Evolutionary conservation across 768 basidiomycete genomes (phyloP), one percentile per base, ranked within the genome.

Genomic region (Amanita pallidorosea): DNA sequence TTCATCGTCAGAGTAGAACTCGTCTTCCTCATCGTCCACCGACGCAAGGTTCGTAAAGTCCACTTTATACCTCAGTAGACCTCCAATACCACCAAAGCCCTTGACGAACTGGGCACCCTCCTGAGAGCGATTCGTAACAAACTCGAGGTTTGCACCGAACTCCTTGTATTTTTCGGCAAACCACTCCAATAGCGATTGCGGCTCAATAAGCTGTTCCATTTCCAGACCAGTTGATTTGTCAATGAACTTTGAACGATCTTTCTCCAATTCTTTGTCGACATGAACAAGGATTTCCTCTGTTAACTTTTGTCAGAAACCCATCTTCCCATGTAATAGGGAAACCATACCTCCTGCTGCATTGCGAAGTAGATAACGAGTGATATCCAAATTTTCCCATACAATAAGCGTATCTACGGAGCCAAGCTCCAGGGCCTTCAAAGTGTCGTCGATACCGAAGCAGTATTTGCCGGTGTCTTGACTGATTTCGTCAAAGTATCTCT

Each of bases 401-500:
- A 99, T 88, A 56, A 99, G 72, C 2, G 94, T 98, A 70, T 99
- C 96, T 40, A 94, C 89, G 13, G 96, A 84, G 56, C 96, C 96
- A 47, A 99, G 80, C 61, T 99, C 96, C 45, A 99, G 80, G 13
- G 87, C 91, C 65, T 95, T 96, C 56, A 99, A 77, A 1, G 95
- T 98, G 63, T 99, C 96, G 13, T 90, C 90, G 55, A 99, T 81
- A 69, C 96, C 96, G 65, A 95, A 98, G 70, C 94, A 96, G 71
- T 95, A 97, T 66, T 85, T 89, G 60, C 82, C 89, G 33, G 90
- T 92, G 61, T 99, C 96, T 64, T 90, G 88, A 59, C 93, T 95
- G 70, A 99, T 99, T 70, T 99, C 96, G 61, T 98, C 95, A 64
- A 99, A 99, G 74, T 97, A 98, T 65, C 80, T 87, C 66, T 98